A percentile compares a stretch with the other conserved stretches of the same genome.
These are phyloP conservation scores for Colletotrichum shisoi DNA, from an alignment of 2,329 filamentous ascomycete species.

Conservation along the genomic window DNA sequence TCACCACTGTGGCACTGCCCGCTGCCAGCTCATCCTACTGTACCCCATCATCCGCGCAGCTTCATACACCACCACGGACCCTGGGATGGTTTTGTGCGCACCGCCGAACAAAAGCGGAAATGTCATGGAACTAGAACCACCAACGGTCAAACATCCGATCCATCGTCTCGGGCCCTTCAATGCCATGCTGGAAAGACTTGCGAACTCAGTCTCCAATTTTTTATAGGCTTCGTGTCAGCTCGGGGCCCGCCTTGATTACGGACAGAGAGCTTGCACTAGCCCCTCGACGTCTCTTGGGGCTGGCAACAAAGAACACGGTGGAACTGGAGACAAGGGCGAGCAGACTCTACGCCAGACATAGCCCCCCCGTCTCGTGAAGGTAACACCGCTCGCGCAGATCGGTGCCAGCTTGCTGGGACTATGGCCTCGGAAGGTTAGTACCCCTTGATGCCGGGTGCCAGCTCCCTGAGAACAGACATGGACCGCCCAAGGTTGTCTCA, in stretches of 20 bases:
- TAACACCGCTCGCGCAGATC: constrained; percentile 26
- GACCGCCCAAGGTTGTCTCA: background rate
- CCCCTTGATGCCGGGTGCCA: background rate
- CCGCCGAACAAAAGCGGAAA: constrained; percentile 33
- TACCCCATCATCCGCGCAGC: constrained; percentile 30
- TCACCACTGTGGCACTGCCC: constrained; percentile 28
- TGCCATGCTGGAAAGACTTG: constrained; percentile 24
- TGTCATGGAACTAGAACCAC: constrained; percentile 17
- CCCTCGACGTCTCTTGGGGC: background rate
- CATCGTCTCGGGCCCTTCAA: constrained; percentile 21
- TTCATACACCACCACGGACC: constrained; percentile 32
- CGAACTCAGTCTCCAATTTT: constrained; percentile 12
- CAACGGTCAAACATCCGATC: constrained; percentile 30
- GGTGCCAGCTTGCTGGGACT: constrained; percentile 17
- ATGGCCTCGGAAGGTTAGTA: background rate
- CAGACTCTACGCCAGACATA: background rate
- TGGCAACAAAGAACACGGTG: constrained; percentile 21
- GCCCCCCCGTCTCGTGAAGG: constrained; percentile 16
- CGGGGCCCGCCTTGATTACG: too few species aligned
- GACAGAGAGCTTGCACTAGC: background rate
- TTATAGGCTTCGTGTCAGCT: background rate
- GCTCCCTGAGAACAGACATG: background rate
- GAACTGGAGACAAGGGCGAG: constrained; percentile 6
- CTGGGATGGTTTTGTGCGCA: constrained; percentile 30
- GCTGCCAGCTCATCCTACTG: constrained; percentile 34